These are phyloP conservation scores for Choanephora cucurbitarum DNA, from an alignment of 371 early-diverging fungal genomes.

Conservation along the genomic window DNA sequence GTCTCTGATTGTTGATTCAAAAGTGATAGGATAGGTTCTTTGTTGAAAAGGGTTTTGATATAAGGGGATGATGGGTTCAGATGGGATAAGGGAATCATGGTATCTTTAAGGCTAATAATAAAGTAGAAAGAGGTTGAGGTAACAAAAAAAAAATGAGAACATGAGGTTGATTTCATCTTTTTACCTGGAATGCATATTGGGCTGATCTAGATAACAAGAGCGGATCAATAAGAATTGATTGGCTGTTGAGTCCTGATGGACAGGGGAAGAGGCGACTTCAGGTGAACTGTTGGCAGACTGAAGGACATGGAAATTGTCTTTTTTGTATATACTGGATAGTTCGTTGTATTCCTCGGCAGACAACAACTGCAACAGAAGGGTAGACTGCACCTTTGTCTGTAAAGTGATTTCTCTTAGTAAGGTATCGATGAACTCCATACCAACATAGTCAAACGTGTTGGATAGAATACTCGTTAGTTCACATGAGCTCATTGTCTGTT, in stretches of 20 bases:
- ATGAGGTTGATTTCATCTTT: background rate
- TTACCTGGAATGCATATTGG: constrained; percentile 12
- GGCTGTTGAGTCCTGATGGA: constrained; percentile 1
- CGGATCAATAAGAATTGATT: constrained; percentile 16
- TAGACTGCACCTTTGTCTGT: constrained; percentile 14
- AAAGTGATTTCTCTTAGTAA: constrained; percentile 21
- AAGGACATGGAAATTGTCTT: constrained; percentile 14
- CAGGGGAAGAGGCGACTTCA: constrained; percentile 8
- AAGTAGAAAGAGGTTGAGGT: background rate
- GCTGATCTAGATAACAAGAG: constrained; percentile 11
- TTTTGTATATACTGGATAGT: constrained; percentile 10
- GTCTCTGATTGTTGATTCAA: constrained; percentile 2
- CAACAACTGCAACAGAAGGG: constrained; percentile 18
- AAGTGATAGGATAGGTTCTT: background rate
- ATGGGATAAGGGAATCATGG: constrained; percentile 17
- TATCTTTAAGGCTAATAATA: constrained; percentile 4
- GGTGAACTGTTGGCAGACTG: constrained; percentile 11
- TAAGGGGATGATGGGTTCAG: constrained; percentile 18
- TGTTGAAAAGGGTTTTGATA: constrained; percentile 14
- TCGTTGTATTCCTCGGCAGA: constrained; percentile 26
- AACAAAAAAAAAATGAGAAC: background rate
- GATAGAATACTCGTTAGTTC: constrained; percentile 15
- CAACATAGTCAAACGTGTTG: constrained; percentile 21
- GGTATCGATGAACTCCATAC: constrained; percentile 25
- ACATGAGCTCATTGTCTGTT: background rate